Evolutionary conservation across 2,329 filamentous ascomycete species (phyloP).

Genomic region (Parasarocladium wereldwijsianum): DNA sequence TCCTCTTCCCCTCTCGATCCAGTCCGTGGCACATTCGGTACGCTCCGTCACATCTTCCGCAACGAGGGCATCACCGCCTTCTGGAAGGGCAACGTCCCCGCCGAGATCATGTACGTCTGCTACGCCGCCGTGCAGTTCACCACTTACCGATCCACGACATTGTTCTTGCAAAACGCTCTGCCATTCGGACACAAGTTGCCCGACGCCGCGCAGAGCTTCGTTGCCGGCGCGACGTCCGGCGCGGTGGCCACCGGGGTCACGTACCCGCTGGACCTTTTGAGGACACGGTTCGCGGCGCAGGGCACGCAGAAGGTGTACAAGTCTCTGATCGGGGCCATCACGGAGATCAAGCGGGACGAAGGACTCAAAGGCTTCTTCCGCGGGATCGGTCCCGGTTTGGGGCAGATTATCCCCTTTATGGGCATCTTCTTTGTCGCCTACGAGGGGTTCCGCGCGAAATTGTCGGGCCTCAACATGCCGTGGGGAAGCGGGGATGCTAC

Average conservation of each 20-base stretch:
- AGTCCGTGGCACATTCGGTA: constrained; percentile 54
- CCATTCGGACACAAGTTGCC: constrained; percentile 34
- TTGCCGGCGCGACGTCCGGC: constrained; percentile 71
- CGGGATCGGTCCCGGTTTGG: constrained; percentile 66
- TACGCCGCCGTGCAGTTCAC: constrained; percentile 88
- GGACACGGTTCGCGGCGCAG: constrained; percentile 94
- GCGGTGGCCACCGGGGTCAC: constrained; percentile 69
- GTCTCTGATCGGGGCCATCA: constrained; percentile 53
- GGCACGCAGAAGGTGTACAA: constrained; percentile 66
- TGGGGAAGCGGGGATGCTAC: constrained; percentile 71
- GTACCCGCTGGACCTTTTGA: constrained; percentile 84
- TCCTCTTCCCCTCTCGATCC: constrained; percentile 58
- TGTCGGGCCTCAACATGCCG: constrained; percentile 41
- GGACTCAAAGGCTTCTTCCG: constrained; percentile 74
- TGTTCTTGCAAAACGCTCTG: constrained; percentile 43
- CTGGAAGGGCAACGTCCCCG: constrained; percentile 97
- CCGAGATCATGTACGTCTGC: constrained; percentile 83
- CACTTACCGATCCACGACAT: constrained; percentile 62
- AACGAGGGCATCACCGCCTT: constrained; percentile 75
- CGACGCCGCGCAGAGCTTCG: constrained; percentile 59
- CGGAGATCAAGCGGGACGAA: constrained; percentile 61
- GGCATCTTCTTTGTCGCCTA: constrained; percentile 89
- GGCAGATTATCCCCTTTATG: constrained; percentile 92
- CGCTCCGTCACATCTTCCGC: constrained; percentile 59
- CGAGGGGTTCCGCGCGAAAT: constrained; percentile 53